Conservation (phyloP, 345 rosid genomes). For the Dipteronia sinensis region DNA sequence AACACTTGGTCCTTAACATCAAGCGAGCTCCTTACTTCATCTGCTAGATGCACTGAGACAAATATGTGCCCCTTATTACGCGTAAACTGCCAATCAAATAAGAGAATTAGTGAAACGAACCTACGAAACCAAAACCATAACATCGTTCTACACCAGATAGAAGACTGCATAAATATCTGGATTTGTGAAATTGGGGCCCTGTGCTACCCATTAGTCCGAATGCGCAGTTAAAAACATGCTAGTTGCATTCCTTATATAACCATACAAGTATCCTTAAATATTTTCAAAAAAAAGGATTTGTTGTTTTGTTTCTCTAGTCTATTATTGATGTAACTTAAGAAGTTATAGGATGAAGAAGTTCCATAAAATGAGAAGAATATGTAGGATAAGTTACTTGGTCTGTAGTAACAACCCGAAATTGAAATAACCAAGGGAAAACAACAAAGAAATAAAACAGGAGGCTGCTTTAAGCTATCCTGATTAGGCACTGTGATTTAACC, state of each 20-base stretch:
- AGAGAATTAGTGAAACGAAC: conserved; percentile 16
- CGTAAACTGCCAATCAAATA: conserved; percentile 66
- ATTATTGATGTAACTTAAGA: too few relatives aligned
- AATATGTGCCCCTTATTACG: conserved; percentile 77
- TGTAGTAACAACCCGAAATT: too few relatives aligned
- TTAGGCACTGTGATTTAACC: too few relatives aligned
- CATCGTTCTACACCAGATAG: neutral
- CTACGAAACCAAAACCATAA: neutral
- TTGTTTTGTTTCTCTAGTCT: neutral
- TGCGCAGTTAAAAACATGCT: neutral
- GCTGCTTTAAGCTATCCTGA: too few relatives aligned
- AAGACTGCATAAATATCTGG: neutral
- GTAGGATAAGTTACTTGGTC: too few relatives aligned
- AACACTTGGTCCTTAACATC: conserved; percentile 56
- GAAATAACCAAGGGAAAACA: too few relatives aligned
- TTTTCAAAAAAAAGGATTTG: neutral
- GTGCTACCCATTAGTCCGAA: neutral
- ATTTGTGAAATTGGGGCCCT: neutral
- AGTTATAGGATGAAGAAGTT: too few relatives aligned
- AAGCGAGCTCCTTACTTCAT: conserved; percentile 50
- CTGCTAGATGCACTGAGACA: conserved; percentile 80
- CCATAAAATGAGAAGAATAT: too few relatives aligned
- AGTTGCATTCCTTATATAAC: neutral
- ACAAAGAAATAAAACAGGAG: too few relatives aligned
- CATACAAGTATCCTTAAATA: neutral